A percentile compares a stretch with the other conserved stretches of the same genome.
These are phyloP conservation scores for Dacryopinax spathularia DNA, from an alignment of 768 basidiomycete species.

Conservation along the genomic window DNA sequence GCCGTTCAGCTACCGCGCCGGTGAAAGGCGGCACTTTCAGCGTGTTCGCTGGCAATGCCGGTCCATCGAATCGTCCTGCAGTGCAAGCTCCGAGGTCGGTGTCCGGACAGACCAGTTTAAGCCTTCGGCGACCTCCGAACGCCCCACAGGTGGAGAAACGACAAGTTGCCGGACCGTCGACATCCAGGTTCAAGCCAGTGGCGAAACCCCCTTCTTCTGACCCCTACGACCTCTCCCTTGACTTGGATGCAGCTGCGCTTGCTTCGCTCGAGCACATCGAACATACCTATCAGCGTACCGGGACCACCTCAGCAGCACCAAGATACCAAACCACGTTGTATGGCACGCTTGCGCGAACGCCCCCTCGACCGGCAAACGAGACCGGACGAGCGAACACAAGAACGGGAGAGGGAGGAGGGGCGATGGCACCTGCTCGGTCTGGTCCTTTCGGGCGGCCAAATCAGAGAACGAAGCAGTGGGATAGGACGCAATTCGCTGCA, in stretches of 20 bases:
- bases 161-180: neutral
- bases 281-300: neutral
- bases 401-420: slow-evolving; percentile 7
- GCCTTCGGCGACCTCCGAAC: neutral
- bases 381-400: slow-evolving; percentile 2
- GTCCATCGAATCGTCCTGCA: neutral
- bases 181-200: neutral
- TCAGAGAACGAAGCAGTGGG: slow-evolving; percentile 71
- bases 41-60: neutral
- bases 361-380: slow-evolving; percentile 7
- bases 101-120: neutral
- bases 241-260: slow-evolving; percentile 13
- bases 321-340: neutral
- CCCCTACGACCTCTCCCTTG: slow-evolving; percentile 4
- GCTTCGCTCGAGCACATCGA: slow-evolving; percentile 15
- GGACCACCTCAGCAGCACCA: neutral
- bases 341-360: slow-evolving; percentile 10
- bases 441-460: slow-evolving; percentile 38
- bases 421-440: neutral
- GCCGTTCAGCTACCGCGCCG: neutral
- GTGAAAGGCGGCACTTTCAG: neutral
- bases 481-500: slow-evolving; percentile 76
- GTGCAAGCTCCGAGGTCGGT: no score
- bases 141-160: no score
- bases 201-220: neutral